phyloP scores from a whole-genome alignment of 2,329 filamentous ascomycete species.

The Talaromyces atroroseus region DNA sequence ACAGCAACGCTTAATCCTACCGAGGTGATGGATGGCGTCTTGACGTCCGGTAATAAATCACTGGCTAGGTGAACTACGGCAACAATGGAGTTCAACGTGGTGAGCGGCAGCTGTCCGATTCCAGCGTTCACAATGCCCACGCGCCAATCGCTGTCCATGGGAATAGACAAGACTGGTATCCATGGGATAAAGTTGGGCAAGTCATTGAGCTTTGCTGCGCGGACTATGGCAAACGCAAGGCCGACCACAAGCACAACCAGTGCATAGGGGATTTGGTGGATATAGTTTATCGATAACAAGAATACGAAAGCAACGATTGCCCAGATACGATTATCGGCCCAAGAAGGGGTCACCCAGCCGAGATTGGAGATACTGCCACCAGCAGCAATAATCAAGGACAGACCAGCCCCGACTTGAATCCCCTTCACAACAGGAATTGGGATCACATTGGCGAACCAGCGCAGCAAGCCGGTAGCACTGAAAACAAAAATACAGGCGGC shows the following conservation, averaged over 20 bases:
- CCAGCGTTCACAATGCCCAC: slow-evolving; percentile 60
- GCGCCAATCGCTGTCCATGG: slow-evolving; percentile 44
- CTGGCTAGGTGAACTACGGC: slow-evolving; percentile 74
- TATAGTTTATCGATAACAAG: slow-evolving; percentile 62
- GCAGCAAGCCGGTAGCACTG: slow-evolving; percentile 71
- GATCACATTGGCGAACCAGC: slow-evolving; percentile 65
- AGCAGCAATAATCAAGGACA: slow-evolving; percentile 75
- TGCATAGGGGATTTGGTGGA: slow-evolving; percentile 69
- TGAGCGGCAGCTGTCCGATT: slow-evolving; percentile 82
- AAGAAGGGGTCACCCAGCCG: slow-evolving; percentile 60
- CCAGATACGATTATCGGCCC: slow-evolving; percentile 75
- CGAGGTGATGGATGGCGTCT: slow-evolving; percentile 65
- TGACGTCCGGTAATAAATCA: slow-evolving; percentile 67
- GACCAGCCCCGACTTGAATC: slow-evolving; percentile 86
- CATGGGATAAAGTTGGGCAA: slow-evolving; percentile 56
- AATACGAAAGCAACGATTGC: slow-evolving; percentile 66
- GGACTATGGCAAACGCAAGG: slow-evolving; percentile 56
- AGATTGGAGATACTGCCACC: slow-evolving; percentile 63
- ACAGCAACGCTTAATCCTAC: slow-evolving; percentile 74
- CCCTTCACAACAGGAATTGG: slow-evolving; percentile 88
- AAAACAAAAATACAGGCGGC: slow-evolving; percentile 67
- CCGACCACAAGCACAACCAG: slow-evolving; percentile 66
- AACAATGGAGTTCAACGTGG: slow-evolving; percentile 86
- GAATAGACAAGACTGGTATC: slow-evolving; percentile 51
- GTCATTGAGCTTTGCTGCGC: slow-evolving; percentile 23